These are phyloP conservation scores for Saccharomycopsis lassenensis DNA, from an alignment of 805 yeast genomes.

Conservation along the genomic window DNA sequence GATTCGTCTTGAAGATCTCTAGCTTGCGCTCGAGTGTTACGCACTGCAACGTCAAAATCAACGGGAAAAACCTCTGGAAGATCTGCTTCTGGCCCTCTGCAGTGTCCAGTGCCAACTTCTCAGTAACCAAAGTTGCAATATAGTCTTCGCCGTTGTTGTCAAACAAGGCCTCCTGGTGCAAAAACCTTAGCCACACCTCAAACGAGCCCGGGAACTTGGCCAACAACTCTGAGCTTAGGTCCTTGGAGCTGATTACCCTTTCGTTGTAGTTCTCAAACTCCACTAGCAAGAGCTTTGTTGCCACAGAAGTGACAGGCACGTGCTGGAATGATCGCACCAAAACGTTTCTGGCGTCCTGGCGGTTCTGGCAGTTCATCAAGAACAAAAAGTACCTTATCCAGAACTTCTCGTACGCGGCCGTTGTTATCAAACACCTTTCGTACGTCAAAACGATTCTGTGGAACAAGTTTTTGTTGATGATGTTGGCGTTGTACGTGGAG, in stretches of 20 bases:
- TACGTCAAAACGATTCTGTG: slow-evolving; percentile 26
- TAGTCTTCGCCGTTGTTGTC: background rate
- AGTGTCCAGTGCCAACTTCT: too few species aligned
- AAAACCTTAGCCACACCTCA: slow-evolving; percentile 13
- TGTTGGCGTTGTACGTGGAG: slow-evolving; percentile 10
- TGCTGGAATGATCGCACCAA: slow-evolving; percentile 27
- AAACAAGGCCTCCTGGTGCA: slow-evolving; percentile 13
- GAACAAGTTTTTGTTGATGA: slow-evolving; percentile 21
- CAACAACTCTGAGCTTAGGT: slow-evolving; percentile 4
- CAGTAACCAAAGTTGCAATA: too few species aligned
- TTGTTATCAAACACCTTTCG: slow-evolving; percentile 37
- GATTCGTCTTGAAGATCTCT: too few species aligned
- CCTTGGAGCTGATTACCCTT: slow-evolving; percentile 9
- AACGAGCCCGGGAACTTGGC: slow-evolving; percentile 10
- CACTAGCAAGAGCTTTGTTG: slow-evolving; percentile 10
- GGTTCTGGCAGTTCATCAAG: slow-evolving; percentile 24
- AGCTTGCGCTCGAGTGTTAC: too few species aligned
- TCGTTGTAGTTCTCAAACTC: slow-evolving; percentile 9
- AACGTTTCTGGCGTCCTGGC: slow-evolving; percentile 29
- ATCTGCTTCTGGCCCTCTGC: too few species aligned
- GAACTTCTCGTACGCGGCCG: slow-evolving; percentile 34
- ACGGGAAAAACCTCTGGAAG: too few species aligned
- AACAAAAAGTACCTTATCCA: slow-evolving; percentile 43
- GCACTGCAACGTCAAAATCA: too few species aligned
- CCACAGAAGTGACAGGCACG: slow-evolving; percentile 15